These are phyloP conservation scores for Dissoconium aciculare DNA, from an alignment of 2,329 filamentous ascomycete species.

Conservation along the genomic window DNA sequence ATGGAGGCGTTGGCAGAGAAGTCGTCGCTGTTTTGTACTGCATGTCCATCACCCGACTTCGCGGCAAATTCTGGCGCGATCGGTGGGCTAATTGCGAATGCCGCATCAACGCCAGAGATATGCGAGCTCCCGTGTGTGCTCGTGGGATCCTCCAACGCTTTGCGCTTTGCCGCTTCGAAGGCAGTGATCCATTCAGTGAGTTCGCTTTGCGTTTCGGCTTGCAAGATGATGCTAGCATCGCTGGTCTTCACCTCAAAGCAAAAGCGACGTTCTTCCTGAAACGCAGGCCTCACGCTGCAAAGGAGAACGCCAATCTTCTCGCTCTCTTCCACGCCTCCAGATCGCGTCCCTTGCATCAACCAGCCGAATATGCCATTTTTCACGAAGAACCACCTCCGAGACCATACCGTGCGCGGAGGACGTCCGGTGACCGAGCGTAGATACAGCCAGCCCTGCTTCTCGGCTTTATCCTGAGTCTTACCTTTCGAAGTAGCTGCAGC, in stretches of 20 bases:
- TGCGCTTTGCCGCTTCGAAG: slow-evolving; percentile 87
- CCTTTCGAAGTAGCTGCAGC: slow-evolving; percentile 44
- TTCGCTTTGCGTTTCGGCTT: slow-evolving; percentile 82
- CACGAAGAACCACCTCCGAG: slow-evolving; percentile 87
- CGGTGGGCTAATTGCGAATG: slow-evolving; percentile 83
- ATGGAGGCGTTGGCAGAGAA: slow-evolving; percentile 45
- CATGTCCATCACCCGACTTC: slow-evolving; percentile 54
- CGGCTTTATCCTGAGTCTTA: slow-evolving; percentile 35
- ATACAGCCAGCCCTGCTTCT: slow-evolving; percentile 94
- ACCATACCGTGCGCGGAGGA: slow-evolving; percentile 78
- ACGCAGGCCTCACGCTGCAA: slow-evolving; percentile 80
- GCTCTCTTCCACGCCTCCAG: slow-evolving; percentile 78
- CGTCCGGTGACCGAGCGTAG: slow-evolving; percentile 70
- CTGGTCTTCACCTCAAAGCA: slow-evolving; percentile 99
- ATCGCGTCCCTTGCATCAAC: slow-evolving; percentile 66
- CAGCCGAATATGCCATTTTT: slow-evolving; percentile 94
- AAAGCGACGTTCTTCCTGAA: slow-evolving; percentile 84
- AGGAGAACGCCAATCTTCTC: slow-evolving; percentile 91
- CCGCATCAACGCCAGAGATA: slow-evolving; percentile 43
- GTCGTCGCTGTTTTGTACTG: slow-evolving; percentile 41
- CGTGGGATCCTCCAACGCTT: slow-evolving; percentile 61
- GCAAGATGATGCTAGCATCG: slow-evolving; percentile 72
- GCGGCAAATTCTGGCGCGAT: slow-evolving; percentile 82
- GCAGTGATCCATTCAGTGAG: slow-evolving; percentile 90
- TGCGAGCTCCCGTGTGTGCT: slow-evolving; percentile 33